A percentile compares a stretch with the other conserved stretches of the same genome.
These are phyloP conservation scores for Aspergillus floridensis DNA, from an alignment of 2,329 filamentous ascomycete genomes.

Conservation along the genomic window DNA sequence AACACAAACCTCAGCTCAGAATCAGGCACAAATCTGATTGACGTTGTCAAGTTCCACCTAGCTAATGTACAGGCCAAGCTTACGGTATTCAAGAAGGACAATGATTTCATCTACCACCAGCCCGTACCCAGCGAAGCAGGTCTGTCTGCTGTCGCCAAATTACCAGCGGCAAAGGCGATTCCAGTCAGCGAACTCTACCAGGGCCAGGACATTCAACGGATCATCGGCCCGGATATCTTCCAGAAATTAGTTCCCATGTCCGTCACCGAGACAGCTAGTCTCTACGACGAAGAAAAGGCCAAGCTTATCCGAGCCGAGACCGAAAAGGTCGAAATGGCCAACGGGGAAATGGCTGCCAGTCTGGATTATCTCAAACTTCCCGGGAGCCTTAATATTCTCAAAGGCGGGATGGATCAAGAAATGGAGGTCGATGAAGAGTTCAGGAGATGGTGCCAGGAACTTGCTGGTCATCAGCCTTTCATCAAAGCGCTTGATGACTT, in stretches of 20 bases:
- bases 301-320: constrained; percentile 92
- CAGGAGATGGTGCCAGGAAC: constrained; percentile 86
- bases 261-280: constrained; percentile 91
- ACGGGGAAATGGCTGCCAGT: constrained; percentile 93
- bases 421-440: constrained; percentile 88
- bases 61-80: constrained; percentile 79
- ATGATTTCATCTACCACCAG: constrained; percentile 98
- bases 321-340: constrained; percentile 86
- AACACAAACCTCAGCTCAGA: constrained; percentile 83
- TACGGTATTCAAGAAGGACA: constrained; percentile 76
- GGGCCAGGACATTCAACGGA: constrained; percentile 93
- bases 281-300: constrained; percentile 98
- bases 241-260: constrained; percentile 94
- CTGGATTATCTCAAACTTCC: constrained; percentile 91
- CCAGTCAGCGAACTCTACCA: constrained; percentile 95
- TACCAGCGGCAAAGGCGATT: constrained; percentile 94
- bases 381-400: constrained; percentile 82
- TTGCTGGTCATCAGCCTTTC: constrained; percentile 81
- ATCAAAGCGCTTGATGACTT: constrained; percentile 74
- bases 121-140: constrained; percentile 81
- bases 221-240: constrained; percentile 95
- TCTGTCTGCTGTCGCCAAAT: constrained; percentile 77
- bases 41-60: constrained; percentile 79
- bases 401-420: constrained; percentile 89
- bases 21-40: constrained; percentile 68